phyloP scores from a whole-genome alignment of 306 rosid genomes.

The Cyamopsis tetragonoloba region DNA sequence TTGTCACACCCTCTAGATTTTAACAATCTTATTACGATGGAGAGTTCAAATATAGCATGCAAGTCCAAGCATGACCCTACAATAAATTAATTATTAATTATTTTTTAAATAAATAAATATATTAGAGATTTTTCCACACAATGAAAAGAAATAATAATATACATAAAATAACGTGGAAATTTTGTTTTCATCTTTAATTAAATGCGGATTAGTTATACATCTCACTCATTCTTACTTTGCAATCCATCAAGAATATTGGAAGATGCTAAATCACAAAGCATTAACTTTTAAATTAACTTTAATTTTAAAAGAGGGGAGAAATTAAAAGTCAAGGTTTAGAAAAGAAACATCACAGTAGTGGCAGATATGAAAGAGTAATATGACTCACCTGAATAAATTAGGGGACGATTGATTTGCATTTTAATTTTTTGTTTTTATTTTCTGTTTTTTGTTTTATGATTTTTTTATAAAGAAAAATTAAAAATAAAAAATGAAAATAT shows the following conservation, averaged over 20 bases:
- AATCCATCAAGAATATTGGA: conserved; percentile 14
- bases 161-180: neutral
- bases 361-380: conserved; percentile 21
- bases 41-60: no score
- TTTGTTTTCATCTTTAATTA: neutral
- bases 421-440: no score
- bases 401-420: no score
- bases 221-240: conserved; percentile 21
- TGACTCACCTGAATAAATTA: no score
- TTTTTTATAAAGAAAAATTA: no score
- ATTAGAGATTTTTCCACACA: neutral
- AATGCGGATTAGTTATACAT: conserved; percentile 33
- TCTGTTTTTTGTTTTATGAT: no score
- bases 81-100: neutral
- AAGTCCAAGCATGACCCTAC: neutral
- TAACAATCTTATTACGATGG: no score
- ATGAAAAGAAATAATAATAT: no score
- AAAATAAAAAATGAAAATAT: no score
- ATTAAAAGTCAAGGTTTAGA: conserved; percentile 17
- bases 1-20: no score
- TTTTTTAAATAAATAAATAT: neutral
- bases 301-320: neutral
- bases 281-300: no score
- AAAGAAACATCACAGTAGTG: neutral
- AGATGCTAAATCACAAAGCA: conserved; percentile 33